Conservation (phyloP, 441 rosid genomes). For the Arabidopsis hybrid region DNA sequence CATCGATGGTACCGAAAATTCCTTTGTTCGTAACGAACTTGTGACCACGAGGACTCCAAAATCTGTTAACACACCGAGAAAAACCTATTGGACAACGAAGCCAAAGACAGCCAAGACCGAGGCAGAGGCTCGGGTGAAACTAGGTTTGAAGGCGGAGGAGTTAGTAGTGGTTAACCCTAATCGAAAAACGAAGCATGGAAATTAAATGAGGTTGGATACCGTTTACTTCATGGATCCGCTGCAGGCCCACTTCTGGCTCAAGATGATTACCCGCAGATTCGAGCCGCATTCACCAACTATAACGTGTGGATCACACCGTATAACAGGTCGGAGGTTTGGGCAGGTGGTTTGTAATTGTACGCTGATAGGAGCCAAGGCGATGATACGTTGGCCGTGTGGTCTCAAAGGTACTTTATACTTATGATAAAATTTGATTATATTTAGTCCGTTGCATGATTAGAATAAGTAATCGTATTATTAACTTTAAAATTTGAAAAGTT, state of each 20-base stretch:
- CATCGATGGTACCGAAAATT: conserved; percentile 62
- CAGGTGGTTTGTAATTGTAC: conserved; percentile 58
- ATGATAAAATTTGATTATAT: neutral
- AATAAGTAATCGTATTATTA: conserved; percentile 5
- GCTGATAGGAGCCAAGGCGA: conserved; percentile 61
- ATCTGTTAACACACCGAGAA: conserved; percentile 52
- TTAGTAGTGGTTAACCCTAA: conserved; percentile 60
- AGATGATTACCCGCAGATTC: conserved; percentile 62
- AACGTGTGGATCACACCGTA: conserved; percentile 72
- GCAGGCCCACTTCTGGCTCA: conserved; percentile 45
- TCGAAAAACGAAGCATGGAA: conserved; percentile 60
- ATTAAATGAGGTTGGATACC: conserved; percentile 61
- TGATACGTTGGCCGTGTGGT: conserved; percentile 59
- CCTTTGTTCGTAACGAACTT: conserved; percentile 58
- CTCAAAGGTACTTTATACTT: conserved; percentile 39
- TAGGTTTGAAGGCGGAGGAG: conserved; percentile 50
- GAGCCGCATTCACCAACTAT: conserved; percentile 59
- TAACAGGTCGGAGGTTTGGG: conserved; percentile 69
- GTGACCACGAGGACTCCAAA: conserved; percentile 36
- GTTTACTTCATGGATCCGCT: conserved; percentile 50
- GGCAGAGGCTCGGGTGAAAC: conserved; percentile 52
- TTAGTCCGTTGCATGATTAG: neutral
- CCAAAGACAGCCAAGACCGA: conserved; percentile 62
- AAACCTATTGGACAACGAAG: conserved; percentile 64
- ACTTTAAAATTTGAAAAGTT: neutral